These are phyloP conservation scores for Rhinocladiella similis DNA, from an alignment of 2,329 filamentous ascomycete species.

Conservation along the genomic window DNA sequence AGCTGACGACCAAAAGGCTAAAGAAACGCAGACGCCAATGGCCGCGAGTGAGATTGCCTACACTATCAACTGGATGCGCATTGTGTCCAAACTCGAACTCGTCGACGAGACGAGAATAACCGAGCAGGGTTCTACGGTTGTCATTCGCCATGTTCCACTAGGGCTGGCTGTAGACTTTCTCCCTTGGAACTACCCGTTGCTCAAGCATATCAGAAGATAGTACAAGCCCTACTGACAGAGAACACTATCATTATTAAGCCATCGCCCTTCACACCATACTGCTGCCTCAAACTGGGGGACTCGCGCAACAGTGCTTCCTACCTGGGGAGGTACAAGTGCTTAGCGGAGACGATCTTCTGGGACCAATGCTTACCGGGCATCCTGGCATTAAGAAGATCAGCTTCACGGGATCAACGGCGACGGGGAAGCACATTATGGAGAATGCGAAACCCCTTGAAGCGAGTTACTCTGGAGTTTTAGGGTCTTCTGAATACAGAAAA, in stretches of 20 bases:
- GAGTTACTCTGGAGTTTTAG: conserved; percentile 57
- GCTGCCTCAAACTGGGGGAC: conserved; percentile 60
- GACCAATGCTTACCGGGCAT: conserved; percentile 53
- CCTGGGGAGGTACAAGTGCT: conserved; percentile 62
- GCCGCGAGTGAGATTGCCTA: neutral
- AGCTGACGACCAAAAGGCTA: conserved; percentile 13
- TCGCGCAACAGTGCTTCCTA: conserved; percentile 59
- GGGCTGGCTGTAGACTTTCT: conserved; percentile 54
- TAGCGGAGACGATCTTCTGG: conserved; percentile 60
- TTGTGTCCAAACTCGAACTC: conserved; percentile 10
- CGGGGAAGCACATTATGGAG: conserved; percentile 42
- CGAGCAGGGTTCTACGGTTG: conserved; percentile 33
- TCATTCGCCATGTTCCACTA: conserved; percentile 37
- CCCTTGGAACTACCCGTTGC: conserved; percentile 58
- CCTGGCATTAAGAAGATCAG: conserved; percentile 44
- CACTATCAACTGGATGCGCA: neutral
- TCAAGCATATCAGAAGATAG: conserved; percentile 51
- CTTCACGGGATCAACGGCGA: conserved; percentile 40
- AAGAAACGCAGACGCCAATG: neutral
- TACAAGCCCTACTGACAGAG: conserved; percentile 51
- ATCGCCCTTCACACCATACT: conserved; percentile 56
- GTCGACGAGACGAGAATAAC: conserved; percentile 13
- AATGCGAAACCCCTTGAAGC: conserved; percentile 50
- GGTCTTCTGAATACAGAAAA: neutral
- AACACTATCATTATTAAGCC: conserved; percentile 60